phyloP scores from a whole-genome alignment of 2,329 filamentous ascomycete genomes.

The Diaporthe citrichinensis region DNA sequence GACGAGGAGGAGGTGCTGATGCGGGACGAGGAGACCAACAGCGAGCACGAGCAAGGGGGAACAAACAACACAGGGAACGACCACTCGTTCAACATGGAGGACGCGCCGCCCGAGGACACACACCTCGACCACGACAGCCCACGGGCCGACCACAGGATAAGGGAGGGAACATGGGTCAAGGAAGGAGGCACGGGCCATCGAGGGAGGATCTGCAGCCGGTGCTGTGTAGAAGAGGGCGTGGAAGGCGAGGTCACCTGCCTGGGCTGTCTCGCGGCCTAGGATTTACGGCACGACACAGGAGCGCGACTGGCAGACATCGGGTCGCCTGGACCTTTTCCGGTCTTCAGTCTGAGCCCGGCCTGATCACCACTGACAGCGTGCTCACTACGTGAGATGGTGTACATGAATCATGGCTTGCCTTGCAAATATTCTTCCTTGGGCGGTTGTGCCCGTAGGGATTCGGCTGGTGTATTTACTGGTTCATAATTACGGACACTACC shows the following conservation, averaged over 20 bases:
- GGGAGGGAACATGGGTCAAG: conserved; percentile 50
- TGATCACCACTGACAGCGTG: neutral
- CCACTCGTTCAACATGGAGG: conserved; percentile 65
- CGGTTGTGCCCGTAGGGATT: neutral
- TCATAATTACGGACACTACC: neutral
- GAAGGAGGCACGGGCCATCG: conserved; percentile 59
- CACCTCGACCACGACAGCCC: conserved; percentile 35
- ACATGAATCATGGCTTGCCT: conserved; percentile 4
- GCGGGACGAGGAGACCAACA: conserved; percentile 34
- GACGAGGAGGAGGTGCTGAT: conserved; percentile 20
- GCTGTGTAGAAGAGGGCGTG: conserved; percentile 75
- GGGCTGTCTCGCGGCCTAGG: conserved; percentile 64
- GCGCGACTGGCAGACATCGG: neutral
- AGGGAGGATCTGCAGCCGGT: conserved; percentile 74
- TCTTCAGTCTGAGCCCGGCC: neutral
- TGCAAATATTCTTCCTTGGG: neutral
- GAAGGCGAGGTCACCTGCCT: conserved; percentile 78
- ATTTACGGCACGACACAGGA: neutral
- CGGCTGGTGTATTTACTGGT: neutral
- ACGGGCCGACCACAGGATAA: conserved; percentile 31
- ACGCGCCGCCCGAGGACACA: conserved; percentile 51
- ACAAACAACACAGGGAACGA: conserved; percentile 44
- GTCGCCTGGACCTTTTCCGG: neutral
- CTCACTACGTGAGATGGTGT: neutral
- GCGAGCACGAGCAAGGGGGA: conserved; percentile 38